Conservation (phyloP, 2,329 filamentous ascomycete species). For the Clarireedia monteithiana region DNA sequence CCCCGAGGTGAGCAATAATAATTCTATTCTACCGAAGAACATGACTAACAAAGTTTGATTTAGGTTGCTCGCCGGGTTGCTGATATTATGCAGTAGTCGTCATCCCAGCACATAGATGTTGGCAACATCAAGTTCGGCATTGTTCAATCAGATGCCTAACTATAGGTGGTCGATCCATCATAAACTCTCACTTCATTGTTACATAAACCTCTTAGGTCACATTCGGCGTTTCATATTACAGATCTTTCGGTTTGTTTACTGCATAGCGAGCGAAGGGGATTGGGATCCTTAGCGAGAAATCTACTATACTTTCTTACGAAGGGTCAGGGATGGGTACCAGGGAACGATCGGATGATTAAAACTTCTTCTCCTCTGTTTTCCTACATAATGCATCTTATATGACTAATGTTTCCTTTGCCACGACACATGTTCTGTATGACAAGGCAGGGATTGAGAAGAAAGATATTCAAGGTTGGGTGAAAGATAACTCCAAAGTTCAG, state of each 20-base stretch:
- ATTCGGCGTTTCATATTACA: slow-evolving; percentile 27
- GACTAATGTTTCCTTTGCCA: slow-evolving; percentile 26
- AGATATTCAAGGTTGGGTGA: slow-evolving; percentile 13
- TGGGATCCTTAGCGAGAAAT: slow-evolving; percentile 25
- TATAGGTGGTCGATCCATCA: not conserved
- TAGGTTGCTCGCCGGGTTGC: slow-evolving; percentile 28
- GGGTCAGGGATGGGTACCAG: slow-evolving; percentile 16
- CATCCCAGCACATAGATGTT: not conserved
- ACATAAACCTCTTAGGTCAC: slow-evolving; percentile 27
- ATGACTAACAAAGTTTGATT: not conserved
- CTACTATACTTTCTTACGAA: slow-evolving; percentile 18
- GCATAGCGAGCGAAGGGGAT: slow-evolving; percentile 31
- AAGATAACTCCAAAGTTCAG: slow-evolving; percentile 10
- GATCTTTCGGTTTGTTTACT: slow-evolving; percentile 27
- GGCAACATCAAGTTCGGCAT: not conserved
- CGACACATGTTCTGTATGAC: slow-evolving; percentile 16
- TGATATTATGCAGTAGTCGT: slow-evolving; percentile 20
- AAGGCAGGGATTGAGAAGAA: not conserved
- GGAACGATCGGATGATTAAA: not conserved
- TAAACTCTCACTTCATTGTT: slow-evolving; percentile 23
- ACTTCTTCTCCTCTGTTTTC: slow-evolving; percentile 5
- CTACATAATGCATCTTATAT: slow-evolving; percentile 28
- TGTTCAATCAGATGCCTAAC: not conserved
- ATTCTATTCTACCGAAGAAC: not conserved
- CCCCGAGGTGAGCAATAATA: slow-evolving; percentile 59